Evolutionary conservation across 306 rosid genomes (phyloP).

Genomic region (Nissolia schottii): DNA sequence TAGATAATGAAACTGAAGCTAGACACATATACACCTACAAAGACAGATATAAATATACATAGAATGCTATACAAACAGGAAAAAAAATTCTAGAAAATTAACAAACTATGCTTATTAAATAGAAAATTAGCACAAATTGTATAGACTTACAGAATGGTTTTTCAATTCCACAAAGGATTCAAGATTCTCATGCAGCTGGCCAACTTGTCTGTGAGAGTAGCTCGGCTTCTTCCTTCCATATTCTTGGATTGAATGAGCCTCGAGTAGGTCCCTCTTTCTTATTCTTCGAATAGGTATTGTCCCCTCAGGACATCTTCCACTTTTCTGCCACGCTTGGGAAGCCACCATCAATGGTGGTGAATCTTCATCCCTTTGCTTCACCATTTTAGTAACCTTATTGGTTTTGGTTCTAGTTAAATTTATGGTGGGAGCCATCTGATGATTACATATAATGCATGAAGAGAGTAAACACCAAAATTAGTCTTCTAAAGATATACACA

Average conservation of each 20-base stretch:
- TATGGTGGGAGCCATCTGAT: conserved; percentile 59
- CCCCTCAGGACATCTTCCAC: conserved; percentile 68
- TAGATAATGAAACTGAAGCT: no score
- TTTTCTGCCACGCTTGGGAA: conserved; percentile 60
- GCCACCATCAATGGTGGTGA: neutral
- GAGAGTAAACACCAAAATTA: neutral
- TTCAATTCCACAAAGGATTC: neutral
- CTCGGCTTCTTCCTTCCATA: conserved; percentile 57
- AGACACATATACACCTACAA: no score
- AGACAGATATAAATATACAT: no score
- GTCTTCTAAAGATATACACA: no score
- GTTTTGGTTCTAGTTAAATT: neutral
- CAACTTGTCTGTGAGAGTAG: conserved; percentile 9
- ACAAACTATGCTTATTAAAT: no score
- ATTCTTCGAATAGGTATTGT: conserved; percentile 65
- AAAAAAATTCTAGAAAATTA: no score
- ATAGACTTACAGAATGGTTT: conserved; percentile 53
- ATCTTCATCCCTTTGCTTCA: conserved; percentile 26
- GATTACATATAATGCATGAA: neutral
- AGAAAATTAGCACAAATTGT: neutral
- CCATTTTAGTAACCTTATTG: conserved; percentile 5
- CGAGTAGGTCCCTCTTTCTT: conserved; percentile 30
- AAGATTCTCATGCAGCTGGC: conserved; percentile 1
- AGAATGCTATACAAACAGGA: no score
- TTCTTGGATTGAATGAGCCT: conserved; percentile 40